A percentile compares a stretch with the other conserved stretches of the same genome.
phyloP scores from a whole-genome alignment of 2,329 filamentous ascomycete genomes.

The Exophiala oligosperma region DNA sequence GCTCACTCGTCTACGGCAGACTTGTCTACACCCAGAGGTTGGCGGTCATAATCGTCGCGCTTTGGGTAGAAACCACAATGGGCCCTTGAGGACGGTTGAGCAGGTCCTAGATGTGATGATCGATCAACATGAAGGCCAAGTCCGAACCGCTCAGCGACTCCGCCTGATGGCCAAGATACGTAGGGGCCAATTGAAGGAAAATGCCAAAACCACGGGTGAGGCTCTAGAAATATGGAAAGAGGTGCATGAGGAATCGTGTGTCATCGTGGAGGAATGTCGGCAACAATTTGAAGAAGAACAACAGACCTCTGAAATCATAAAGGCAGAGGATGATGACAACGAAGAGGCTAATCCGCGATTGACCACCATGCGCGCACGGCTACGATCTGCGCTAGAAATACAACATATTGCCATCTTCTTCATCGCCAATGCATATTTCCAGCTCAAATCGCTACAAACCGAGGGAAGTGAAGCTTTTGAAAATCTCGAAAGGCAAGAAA shows the following conservation, averaged over 20 bases:
- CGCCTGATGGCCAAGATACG: slow-evolving; percentile 64
- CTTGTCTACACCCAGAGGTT: slow-evolving; percentile 82
- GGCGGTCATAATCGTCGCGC: slow-evolving; percentile 65
- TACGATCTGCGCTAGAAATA: slow-evolving; percentile 74
- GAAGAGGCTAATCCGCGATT: slow-evolving; percentile 48
- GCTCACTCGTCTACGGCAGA: slow-evolving; percentile 76
- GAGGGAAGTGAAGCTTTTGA: slow-evolving; percentile 52
- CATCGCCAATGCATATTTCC: slow-evolving; percentile 77
- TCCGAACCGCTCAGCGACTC: slow-evolving; percentile 68
- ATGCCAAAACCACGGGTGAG: slow-evolving; percentile 65
- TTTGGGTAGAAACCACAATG: slow-evolving; percentile 63
- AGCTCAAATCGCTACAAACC: slow-evolving; percentile 71
- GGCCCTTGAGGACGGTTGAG: slow-evolving; percentile 74
- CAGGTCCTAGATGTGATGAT: slow-evolving; percentile 92
- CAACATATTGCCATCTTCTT: slow-evolving; percentile 84
- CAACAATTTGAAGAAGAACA: slow-evolving; percentile 57
- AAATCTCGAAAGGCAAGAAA: slow-evolving; percentile 68
- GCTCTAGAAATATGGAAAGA: slow-evolving; percentile 70
- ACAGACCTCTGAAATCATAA: slow-evolving; percentile 33
- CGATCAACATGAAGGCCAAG: slow-evolving; percentile 70
- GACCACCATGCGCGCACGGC: slow-evolving; percentile 60
- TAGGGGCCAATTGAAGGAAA: slow-evolving; percentile 76
- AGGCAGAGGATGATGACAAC: slow-evolving; percentile 37
- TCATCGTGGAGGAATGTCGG: slow-evolving; percentile 62
- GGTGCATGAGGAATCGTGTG: slow-evolving; percentile 51